These are phyloP conservation scores for Coemansia sp. DNA, from an alignment of 192 early-diverging fungal genomes.

Conservation along the genomic window DNA sequence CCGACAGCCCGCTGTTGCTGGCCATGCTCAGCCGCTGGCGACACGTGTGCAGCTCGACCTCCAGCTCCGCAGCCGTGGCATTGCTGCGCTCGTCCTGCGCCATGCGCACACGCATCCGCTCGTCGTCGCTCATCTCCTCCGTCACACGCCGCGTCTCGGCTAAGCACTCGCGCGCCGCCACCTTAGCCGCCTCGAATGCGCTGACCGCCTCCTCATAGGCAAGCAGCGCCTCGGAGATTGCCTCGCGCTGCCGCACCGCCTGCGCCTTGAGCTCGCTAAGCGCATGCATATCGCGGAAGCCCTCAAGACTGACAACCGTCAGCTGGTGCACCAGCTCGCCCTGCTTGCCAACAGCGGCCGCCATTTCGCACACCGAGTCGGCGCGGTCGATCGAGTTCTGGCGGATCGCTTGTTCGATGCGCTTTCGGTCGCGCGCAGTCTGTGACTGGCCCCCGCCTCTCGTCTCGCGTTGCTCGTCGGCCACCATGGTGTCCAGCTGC, in stretches of 20 bases:
- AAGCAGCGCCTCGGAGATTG: constrained; percentile 33
- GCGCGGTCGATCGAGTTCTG: constrained; percentile 29
- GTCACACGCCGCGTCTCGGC: constrained; percentile 60
- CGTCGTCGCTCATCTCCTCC: constrained; percentile 57
- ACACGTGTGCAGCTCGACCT: constrained; percentile 57
- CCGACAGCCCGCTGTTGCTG: constrained; percentile 34
- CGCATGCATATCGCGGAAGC: constrained; percentile 8
- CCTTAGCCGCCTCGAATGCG: constrained; percentile 54
- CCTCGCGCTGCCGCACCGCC: constrained; percentile 33
- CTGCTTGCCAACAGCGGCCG: not conserved
- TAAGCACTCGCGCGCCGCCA: constrained; percentile 40
- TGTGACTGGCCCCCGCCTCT: not conserved
- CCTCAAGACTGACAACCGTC: constrained; percentile 13
- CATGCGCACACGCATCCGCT: constrained; percentile 45
- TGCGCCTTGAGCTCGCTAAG: constrained; percentile 18
- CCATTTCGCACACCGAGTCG: constrained; percentile 7
- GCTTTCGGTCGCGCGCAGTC: constrained; percentile 7
- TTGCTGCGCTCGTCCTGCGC: constrained; percentile 47
- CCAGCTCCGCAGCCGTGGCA: constrained; percentile 62
- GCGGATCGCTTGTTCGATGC: constrained; percentile 8
- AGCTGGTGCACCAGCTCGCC: constrained; percentile 11
- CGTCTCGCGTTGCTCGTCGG: constrained; percentile 23
- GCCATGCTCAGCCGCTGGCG: constrained; percentile 47
- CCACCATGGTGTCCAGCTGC: constrained; percentile 22
- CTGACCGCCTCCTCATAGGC: constrained; percentile 47